These are phyloP conservation scores for Suillus hirtellus DNA, from an alignment of 768 basidiomycete genomes.

Conservation along the genomic window DNA sequence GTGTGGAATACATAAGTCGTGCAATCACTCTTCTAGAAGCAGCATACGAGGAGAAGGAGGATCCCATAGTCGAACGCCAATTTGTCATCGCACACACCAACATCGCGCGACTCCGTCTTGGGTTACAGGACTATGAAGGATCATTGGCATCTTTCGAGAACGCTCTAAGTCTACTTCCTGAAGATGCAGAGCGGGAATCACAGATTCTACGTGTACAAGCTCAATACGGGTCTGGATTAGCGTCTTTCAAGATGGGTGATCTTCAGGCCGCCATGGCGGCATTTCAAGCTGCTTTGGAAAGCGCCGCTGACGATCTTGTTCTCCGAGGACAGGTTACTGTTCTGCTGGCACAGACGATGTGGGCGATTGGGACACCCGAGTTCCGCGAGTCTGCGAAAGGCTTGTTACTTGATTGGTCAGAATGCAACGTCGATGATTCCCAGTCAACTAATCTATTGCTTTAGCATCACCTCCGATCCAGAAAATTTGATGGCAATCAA, in stretches of 20 bases:
- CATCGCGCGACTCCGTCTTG: conserved; percentile 74
- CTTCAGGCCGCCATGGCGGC: conserved; percentile 59
- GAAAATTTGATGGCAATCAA: conserved; percentile 83
- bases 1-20: conserved; percentile 52
- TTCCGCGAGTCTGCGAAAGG: conserved; percentile 75
- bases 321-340: conserved; percentile 72
- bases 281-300: conserved; percentile 68
- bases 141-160: conserved; percentile 73
- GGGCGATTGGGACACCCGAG: conserved; percentile 78
- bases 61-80: conserved; percentile 69
- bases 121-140: conserved; percentile 53
- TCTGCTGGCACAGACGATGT: conserved; percentile 81
- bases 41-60: conserved; percentile 86
- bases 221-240: conserved; percentile 71
- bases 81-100: conserved; percentile 84
- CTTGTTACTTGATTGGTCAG: conserved; percentile 81
- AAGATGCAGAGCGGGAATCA: conserved; percentile 42
- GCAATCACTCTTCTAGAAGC: conserved; percentile 79
- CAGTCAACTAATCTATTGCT: conserved; percentile 11
- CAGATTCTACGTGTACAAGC: conserved; percentile 57
- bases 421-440: conserved; percentile 9
- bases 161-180: conserved; percentile 66
- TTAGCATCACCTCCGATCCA: conserved; percentile 74
- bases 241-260: conserved; percentile 64
- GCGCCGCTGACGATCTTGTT: conserved; percentile 46